Evolutionary conservation across 768 basidiomycete genomes (phyloP), one percentile per base, ranked within the genome.

Genomic region (Russula brevipes): DNA sequence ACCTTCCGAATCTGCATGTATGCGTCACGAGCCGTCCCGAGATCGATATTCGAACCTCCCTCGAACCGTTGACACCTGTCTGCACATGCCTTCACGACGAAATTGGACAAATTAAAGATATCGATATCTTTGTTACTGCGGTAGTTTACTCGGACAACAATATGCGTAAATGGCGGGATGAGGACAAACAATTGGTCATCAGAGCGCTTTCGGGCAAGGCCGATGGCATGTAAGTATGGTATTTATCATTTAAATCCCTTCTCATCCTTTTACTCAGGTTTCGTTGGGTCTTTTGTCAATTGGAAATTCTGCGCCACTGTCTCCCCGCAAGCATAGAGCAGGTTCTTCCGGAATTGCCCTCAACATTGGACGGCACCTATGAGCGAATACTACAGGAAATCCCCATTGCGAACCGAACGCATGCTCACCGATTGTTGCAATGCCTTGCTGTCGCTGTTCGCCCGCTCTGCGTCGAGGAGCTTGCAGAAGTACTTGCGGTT

Each of bases 211-310:
- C 51, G 8, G 31, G 46, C 12, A 33, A n/a, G 19, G 54, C 54
- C 2, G 30, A 47, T 39, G 54, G 60, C 19, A 61, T 55, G 60
- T 61, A 35, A 60, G 60, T 4, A 35, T 8, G 4, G 14, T 24
- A 14, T 31, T 31, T 11, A 10, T 55, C 24, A 5, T 38, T 31
- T 5, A 5, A 33, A 39, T 12, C 6, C 11, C 30, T 35, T 4
- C 46, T 61, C n/a, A 41, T 41, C 4, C 4, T 54, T 46, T 4
- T 1, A 16, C 0, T 35, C 44, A 60, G 59, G 59, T 60, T 53
- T 46, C 59, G 52, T 19, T 60, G 51, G 51, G 52, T 60, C 7
- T 46, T 9, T 30, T 60, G 59, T 41, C 59, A 60, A 36, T 36
- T 60, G 14, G 44, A 60, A 17, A 19, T 36, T 0, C 52, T 60